phyloP scores from a whole-genome alignment of 441 rosid genomes.

The Manihot esculenta region DNA sequence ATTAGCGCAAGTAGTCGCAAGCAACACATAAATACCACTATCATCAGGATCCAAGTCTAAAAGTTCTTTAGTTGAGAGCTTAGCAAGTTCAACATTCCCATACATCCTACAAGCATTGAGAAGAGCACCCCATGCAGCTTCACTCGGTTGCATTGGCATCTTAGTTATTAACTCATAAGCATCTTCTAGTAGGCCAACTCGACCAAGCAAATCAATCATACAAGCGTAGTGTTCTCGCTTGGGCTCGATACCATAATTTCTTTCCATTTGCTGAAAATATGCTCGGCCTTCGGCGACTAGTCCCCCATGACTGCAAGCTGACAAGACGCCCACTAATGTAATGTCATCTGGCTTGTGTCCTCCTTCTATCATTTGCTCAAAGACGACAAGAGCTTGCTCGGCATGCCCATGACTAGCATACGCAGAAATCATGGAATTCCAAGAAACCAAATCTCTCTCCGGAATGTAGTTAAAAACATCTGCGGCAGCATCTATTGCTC shows the following conservation, averaged over 20 bases:
- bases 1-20: slow-evolving; percentile 15
- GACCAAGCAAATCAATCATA: slow-evolving; percentile 19
- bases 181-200: slow-evolving; percentile 16
- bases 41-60: slow-evolving; percentile 14
- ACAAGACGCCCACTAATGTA: slow-evolving; percentile 20
- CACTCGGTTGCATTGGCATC: slow-evolving; percentile 21
- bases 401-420: slow-evolving; percentile 21
- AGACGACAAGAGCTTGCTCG: slow-evolving; percentile 12
- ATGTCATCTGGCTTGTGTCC: slow-evolving; percentile 17
- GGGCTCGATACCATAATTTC: slow-evolving; percentile 5
- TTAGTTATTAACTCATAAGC: slow-evolving; percentile 15
- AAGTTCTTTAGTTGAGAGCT: not conserved
- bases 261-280: slow-evolving; percentile 15
- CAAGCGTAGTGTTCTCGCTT: slow-evolving; percentile 20
- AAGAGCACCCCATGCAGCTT: slow-evolving; percentile 23
- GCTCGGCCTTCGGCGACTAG: slow-evolving; percentile 13
- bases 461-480: slow-evolving; percentile 8
- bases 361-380: slow-evolving; percentile 3
- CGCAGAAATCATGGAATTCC: slow-evolving; percentile 21
- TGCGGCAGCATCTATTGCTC: slow-evolving; percentile 12
- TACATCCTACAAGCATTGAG: slow-evolving; percentile 17
- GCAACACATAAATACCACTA: slow-evolving; percentile 7
- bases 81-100: slow-evolving; percentile 18
- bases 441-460: slow-evolving; percentile 11
- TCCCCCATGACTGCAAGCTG: slow-evolving; percentile 22